Base-by-base conservation (phyloP, 495 filamentous ascomycete genomes). In the Annulohypoxylon bovei region DNA sequence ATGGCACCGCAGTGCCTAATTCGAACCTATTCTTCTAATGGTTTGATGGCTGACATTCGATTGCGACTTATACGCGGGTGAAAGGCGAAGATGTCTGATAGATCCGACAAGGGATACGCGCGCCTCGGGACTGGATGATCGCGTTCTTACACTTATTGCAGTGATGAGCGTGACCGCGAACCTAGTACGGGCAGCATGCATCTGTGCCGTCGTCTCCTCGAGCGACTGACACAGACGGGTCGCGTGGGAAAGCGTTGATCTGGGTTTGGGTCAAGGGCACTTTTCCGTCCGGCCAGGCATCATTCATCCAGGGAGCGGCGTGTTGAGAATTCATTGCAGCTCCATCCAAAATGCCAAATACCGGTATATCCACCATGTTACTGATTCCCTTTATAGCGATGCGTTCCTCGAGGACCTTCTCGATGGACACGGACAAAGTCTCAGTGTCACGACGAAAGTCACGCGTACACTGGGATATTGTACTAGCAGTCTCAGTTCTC, bases 341-440 rank as follows among this genome's bases (percentile, higher is more conserved):
- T n/a, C 71, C 59, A 5, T 74, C 59, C 27, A 74, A 20, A n/a
- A 76, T 74, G n/a, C 74, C 71, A 50, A 67, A 59, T 5, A 23
- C 37, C 23, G 73, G 73, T 4, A 61, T 35, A 22, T 35, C 37
- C 44, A 8, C 9, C 40, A 25, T 12, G 23, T 46, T 7, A 30
- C 47, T 16, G 32, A 30, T 9, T 12, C 8, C 40, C 11, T 28
- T 54, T 0, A 65, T 12, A 1, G 70, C 20, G 33, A 47, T 2
- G 30, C 75, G 70, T 32, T 76, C 75, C 18, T 66, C 25, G 14
- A 75, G 44, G 18, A 73, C 75, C 42, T 58, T 75, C 6, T 22
- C 16, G 0, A 75, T 53, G 2, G 75, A 65, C 47, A 71, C 49
- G 2, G 57, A 61, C 0, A 78, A 22, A 0, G 69, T 72, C 67